Percentiles rank a stretch among this genome's conserved stretches.
Evolutionary conservation across 2,329 filamentous ascomycete species (phyloP).

Genomic region (Macroventuria anomochaeta): DNA sequence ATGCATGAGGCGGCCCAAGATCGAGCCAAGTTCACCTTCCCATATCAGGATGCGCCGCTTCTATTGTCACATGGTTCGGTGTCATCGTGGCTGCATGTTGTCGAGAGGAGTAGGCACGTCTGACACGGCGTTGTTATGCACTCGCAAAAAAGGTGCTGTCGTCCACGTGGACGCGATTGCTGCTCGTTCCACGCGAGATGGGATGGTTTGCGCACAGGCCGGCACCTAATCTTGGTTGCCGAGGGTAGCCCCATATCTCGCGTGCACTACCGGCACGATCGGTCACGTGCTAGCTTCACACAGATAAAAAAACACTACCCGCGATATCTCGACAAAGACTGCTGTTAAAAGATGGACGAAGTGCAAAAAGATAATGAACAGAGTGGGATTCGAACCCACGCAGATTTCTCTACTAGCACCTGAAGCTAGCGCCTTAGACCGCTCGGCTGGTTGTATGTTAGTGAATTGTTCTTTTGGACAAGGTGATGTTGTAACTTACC

Average conservation of each 20-base stretch:
- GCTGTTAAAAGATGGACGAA: not conserved
- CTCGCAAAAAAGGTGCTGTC: constrained; percentile 1
- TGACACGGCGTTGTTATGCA: not conserved
- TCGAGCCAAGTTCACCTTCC: constrained; percentile 24
- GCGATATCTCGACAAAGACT: constrained; percentile 1
- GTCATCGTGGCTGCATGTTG: constrained; percentile 3
- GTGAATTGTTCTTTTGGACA: no score
- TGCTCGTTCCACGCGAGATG: constrained; percentile 1
- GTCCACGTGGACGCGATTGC: not conserved
- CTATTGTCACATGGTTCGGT: constrained; percentile 2
- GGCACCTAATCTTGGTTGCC: not conserved
- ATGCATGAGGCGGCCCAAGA: constrained; percentile 21
- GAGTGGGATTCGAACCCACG: constrained; percentile 49
- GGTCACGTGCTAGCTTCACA: not conserved
- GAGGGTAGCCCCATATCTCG: not conserved
- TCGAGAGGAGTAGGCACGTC: not conserved
- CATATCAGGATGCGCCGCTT: constrained; percentile 1
- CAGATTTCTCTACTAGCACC: constrained; percentile 47
- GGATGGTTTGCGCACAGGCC: not conserved
- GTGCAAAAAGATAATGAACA: constrained; percentile 38
- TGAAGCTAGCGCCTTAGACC: constrained; percentile 50
- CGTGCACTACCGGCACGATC: no score
- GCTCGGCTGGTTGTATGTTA: constrained; percentile 43
- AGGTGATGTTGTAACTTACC: no score
- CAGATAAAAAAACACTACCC: not conserved